These are phyloP conservation scores for Paramarasmius palmivorus DNA, from an alignment of 1,284 basidiomycete species.

Conservation along the genomic window DNA sequence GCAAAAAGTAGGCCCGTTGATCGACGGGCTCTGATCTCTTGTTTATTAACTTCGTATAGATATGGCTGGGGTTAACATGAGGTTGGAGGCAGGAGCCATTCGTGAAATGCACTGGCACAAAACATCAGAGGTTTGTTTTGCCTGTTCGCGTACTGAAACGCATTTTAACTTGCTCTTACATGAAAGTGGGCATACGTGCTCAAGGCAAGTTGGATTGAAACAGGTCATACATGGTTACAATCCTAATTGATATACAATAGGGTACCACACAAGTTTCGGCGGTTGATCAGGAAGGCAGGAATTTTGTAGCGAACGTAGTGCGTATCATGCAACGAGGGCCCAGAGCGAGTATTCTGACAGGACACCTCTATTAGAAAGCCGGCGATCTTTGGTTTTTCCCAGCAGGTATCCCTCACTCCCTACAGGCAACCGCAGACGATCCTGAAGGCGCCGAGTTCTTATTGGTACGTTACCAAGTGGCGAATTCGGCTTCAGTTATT, in stretches of 20 bases:
- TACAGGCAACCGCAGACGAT: slow-evolving; percentile 60
- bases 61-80: slow-evolving; percentile 72
- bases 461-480: slow-evolving; percentile 44
- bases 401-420: slow-evolving; percentile 60
- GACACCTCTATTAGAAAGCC: slow-evolving; percentile 28
- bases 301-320: slow-evolving; percentile 59
- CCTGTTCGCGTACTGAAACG: neutral
- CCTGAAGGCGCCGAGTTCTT: slow-evolving; percentile 69
- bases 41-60: slow-evolving; percentile 28
- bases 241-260: slow-evolving; percentile 31
- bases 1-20: slow-evolving; percentile 44
- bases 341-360: neutral
- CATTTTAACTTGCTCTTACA: slow-evolving; percentile 22
- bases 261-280: slow-evolving; percentile 63
- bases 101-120: slow-evolving; percentile 78
- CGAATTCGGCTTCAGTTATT: neutral
- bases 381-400: slow-evolving; percentile 70
- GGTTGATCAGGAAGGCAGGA: slow-evolving; percentile 62
- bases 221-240: neutral
- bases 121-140: slow-evolving; percentile 53
- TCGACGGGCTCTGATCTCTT: neutral
- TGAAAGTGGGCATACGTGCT: slow-evolving; percentile 77
- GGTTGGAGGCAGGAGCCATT: slow-evolving; percentile 62
- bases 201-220: slow-evolving; percentile 34
- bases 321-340: slow-evolving; percentile 17